Evolutionary conservation across 2,329 filamentous ascomycete genomes (phyloP).

Genomic region (Gnomoniopsis sp.): DNA sequence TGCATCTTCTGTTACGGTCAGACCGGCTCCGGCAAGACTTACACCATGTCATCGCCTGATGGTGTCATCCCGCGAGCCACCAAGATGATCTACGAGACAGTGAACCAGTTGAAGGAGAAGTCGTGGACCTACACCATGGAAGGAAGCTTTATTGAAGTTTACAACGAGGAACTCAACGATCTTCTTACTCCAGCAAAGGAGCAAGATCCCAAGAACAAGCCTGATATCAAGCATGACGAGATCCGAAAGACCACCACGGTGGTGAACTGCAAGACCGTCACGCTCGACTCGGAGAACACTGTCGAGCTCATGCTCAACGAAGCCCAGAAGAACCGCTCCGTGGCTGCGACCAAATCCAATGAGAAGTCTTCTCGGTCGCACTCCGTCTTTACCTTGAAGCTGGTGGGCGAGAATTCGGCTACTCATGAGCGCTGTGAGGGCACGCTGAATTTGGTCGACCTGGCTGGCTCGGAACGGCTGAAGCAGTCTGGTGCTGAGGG

Average conservation of each 20-base stretch:
- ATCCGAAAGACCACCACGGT: conserved; percentile 77
- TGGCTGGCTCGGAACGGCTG: conserved; percentile 88
- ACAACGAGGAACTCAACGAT: conserved; percentile 96
- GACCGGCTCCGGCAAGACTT: conserved; percentile 94
- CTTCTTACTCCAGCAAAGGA: conserved; percentile 64
- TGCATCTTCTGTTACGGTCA: conserved; percentile 99
- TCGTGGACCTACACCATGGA: conserved; percentile 95
- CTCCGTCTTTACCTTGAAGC: conserved; percentile 91
- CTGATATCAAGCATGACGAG: conserved; percentile 86
- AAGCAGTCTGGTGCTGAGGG: conserved; percentile 85
- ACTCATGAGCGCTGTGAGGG: conserved; percentile 86
- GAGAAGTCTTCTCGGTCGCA: conserved; percentile 92
- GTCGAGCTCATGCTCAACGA: conserved; percentile 77
- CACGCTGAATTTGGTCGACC: conserved; percentile 90
- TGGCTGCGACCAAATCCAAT: conserved; percentile 96
- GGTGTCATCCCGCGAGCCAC: conserved; percentile 96
- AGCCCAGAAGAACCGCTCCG: conserved; percentile 82
- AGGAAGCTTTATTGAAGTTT: conserved; percentile 94
- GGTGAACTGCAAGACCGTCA: conserved; percentile 73
- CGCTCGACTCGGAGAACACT: conserved; percentile 72
- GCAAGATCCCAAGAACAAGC: conserved; percentile 74
- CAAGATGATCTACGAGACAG: conserved; percentile 88
- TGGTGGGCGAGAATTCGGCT: conserved; percentile 64
- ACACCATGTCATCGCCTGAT: conserved; percentile 86
- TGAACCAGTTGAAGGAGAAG: conserved; percentile 78